These are phyloP conservation scores for Cyberlindnera galapagoensis DNA, from an alignment of 805 yeast genomes.

Conservation along the genomic window DNA sequence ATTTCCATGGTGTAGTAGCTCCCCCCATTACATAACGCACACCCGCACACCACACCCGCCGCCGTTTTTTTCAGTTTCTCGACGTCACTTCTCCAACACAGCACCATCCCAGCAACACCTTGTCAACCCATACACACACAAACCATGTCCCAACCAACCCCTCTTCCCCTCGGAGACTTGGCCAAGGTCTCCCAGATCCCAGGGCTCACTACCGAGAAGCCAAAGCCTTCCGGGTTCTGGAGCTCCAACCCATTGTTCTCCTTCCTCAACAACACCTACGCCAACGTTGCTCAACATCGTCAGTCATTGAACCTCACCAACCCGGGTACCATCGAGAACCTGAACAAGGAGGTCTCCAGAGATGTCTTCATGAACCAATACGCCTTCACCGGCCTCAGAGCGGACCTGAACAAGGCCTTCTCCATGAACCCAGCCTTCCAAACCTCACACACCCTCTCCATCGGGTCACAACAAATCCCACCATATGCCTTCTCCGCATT, in stretches of 20 bases:
- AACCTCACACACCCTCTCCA: slow-evolving; percentile 86
- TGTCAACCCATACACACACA: too few species aligned
- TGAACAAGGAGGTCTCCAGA: slow-evolving; percentile 87
- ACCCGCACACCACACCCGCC: too few species aligned
- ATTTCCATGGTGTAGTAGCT: too few species aligned
- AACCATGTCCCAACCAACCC: slow-evolving; percentile 29
- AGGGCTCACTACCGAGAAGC: slow-evolving; percentile 45
- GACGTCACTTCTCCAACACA: too few species aligned
- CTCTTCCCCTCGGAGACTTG: slow-evolving; percentile 52
- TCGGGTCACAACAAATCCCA: slow-evolving; percentile 81
- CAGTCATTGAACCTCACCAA: slow-evolving; percentile 73
- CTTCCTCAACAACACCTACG: slow-evolving; percentile 70
- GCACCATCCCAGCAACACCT: too few species aligned
- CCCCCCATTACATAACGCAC: too few species aligned
- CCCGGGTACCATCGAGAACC: slow-evolving; percentile 93
- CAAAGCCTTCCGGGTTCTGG: slow-evolving; percentile 59
- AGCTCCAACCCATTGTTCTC: slow-evolving; percentile 78
- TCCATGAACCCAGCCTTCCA: slow-evolving; percentile 92
- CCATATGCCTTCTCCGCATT: slow-evolving; percentile 88
- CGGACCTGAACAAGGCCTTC: slow-evolving; percentile 91
- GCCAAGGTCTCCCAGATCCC: slow-evolving; percentile 59
- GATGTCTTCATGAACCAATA: slow-evolving; percentile 88
- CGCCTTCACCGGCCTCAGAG: slow-evolving; percentile 92
- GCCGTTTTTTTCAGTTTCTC: too few species aligned
- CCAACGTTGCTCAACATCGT: slow-evolving; percentile 69